Evolutionary conservation across 768 basidiomycete genomes (phyloP).

Genomic region (Mycena rosella): DNA sequence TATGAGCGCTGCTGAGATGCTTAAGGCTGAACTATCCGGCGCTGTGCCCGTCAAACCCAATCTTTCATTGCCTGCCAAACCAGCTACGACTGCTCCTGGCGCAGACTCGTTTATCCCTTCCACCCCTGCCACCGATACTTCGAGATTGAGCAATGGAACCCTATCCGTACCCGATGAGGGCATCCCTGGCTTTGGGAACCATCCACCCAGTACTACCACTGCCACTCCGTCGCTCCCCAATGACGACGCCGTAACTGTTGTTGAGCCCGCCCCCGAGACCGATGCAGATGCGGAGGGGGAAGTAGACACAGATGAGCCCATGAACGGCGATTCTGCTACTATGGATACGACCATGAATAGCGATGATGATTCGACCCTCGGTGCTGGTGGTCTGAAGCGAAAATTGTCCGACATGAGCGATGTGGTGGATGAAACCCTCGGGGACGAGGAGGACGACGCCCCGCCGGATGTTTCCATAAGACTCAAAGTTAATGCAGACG

Average conservation of each 20-base stretch:
- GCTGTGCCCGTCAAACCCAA: conserved; percentile 60
- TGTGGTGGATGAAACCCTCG: conserved; percentile 61
- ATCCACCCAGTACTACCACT: conserved; percentile 30
- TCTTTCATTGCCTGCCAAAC: conserved; percentile 54
- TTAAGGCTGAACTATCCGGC: conserved; percentile 90
- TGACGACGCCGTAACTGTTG: conserved; percentile 24
- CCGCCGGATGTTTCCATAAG: conserved; percentile 58
- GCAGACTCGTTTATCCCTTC: conserved; percentile 39
- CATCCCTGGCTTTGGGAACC: conserved; percentile 55
- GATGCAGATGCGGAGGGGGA: conserved; percentile 43
- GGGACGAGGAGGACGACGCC: conserved; percentile 63
- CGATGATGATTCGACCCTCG: conserved; percentile 27
- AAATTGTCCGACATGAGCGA: conserved; percentile 55
- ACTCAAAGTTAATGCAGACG: conserved; percentile 88
- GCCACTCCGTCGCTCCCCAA: conserved; percentile 11
- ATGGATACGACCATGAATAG: conserved; percentile 35
- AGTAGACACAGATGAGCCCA: conserved; percentile 42
- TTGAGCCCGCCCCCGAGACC: conserved; percentile 22
- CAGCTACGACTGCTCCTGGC: conserved; percentile 46
- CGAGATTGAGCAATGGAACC: conserved; percentile 45
- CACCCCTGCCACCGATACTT: conserved; percentile 42
- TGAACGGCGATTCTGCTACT: conserved; percentile 38
- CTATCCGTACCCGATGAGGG: conserved; percentile 44
- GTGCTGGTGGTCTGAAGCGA: conserved; percentile 55
- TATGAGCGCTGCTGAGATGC: conserved; percentile 93